Base-by-base conservation (phyloP, 139 green algal species). In the Picochlorum sp. region DNA sequence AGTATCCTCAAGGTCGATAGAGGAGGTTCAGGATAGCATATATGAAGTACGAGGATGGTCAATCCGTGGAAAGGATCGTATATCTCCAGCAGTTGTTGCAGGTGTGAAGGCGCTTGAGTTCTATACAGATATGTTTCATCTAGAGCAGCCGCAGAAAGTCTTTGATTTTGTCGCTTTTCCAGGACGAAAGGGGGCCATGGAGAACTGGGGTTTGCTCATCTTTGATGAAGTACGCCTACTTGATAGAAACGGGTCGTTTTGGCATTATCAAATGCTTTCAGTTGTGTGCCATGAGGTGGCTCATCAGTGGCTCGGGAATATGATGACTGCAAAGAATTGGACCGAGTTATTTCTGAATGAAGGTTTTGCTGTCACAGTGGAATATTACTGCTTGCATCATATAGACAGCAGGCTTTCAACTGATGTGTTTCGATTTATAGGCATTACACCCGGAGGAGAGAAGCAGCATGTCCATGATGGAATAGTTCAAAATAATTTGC, bases 151-250 rank as follows among this genome's bases (percentile, higher is more conserved):
- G 10, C 56, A 20, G n/a, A 62, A 1, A 62, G 5, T 11, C 20
- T 41, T 41, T 24, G 58, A 65, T 26, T 30, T 65, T 65, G 58
- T 65, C 15, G 58, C 58, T 16, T 23, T 65, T 24, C 58, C 58
- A 30, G 58, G 58, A 41, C 20, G 21, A 28, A 56, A 23, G 15
- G n/a, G n/a, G 13, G 20, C 58, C 13, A 59, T 65, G 23, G 58
- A 65, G 21, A 65, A 65, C 37, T 65, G 58, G 58, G 58, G 58
- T n/a, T 26, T 65, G 21, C 21, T 65, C 4, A 65, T 65, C 7
- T 57, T 65, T 28, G 58, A 65, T 54, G 58, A 51, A 26, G 4
- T 7, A 4, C 58, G 58, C 37, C n/a, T 56, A 54, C 23, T 65
- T 30, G 57, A 65, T 30, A 59, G 7, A 26, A 41, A 16, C 41